Base-by-base conservation (phyloP, 2,329 filamentous ascomycete species). In the Ceratocystis harringtonii region DNA sequence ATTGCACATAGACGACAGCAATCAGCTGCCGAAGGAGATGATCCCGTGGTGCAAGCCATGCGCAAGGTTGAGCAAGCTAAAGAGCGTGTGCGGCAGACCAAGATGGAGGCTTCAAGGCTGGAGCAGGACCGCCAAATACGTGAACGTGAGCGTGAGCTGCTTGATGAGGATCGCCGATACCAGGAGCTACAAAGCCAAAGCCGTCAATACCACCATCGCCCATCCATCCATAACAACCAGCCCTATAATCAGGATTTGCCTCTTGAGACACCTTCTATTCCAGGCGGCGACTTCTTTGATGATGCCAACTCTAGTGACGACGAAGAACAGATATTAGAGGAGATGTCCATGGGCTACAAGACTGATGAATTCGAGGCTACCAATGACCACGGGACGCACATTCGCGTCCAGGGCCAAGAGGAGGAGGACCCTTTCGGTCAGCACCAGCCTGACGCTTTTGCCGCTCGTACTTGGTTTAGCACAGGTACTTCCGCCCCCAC, bases 291-390 rank as follows among this genome's bases (percentile, higher is more conserved):
- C 69, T 68, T 68, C 63, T 83, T 84, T 67, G 86, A 87, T 69
- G 80, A 85, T 22, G 85, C 82, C 8, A 79, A 82, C 67, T 84
- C 84, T 36, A 84, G 83, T 0, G 84, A 84, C 2, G 86, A 91
- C 65, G 89, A 92, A 72, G 88, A 92, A 72, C 81, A 86, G 43
- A 81, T 91, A 64, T 75, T 96, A 61, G 92, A 96, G 68, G 90
- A 96, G 73, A 90, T 97, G 81, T 91, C 89, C 0, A 84, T 83
- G 69, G 90, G 88, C 64, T 92, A 91, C 73, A 83, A 86, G 65
- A 85, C 94, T 71, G 89, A 92, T 65, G 88, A 92, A 66, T 95
- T 95, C 71, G 82, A 89, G 66, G 88, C 55, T n/a, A 92, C 3
- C 50, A 61, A 43, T 44, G 43, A 44, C 28, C 19, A 55, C 36